phyloP scores from a whole-genome alignment of 139 green algal genomes.

The Marvania coccoides region DNA sequence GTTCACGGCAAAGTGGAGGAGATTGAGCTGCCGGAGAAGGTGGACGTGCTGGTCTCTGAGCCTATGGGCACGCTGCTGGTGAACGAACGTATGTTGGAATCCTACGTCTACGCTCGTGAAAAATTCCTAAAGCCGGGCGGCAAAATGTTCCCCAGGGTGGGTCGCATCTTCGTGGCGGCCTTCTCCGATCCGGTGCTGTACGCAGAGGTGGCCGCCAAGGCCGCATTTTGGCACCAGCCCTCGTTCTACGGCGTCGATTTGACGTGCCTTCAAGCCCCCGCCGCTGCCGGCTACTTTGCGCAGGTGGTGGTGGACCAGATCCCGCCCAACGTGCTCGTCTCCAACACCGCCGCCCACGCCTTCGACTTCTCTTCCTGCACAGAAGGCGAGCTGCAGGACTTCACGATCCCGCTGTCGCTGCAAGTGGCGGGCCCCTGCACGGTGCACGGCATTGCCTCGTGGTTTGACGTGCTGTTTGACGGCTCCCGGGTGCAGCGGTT shows the following conservation, averaged over 20 bases:
- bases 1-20: constrained; percentile 67
- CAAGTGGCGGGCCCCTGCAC: constrained; percentile 22
- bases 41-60: constrained; percentile 53
- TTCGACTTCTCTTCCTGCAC: constrained; percentile 69
- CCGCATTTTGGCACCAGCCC: constrained; percentile 67
- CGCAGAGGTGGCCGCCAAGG: constrained; percentile 63
- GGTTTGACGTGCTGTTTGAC: constrained; percentile 94
- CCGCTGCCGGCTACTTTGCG: constrained; percentile 41
- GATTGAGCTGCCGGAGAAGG: constrained; percentile 52
- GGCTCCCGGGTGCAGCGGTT: constrained; percentile 53
- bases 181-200: constrained; percentile 81
- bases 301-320: constrained; percentile 94
- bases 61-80: constrained; percentile 93
- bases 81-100: constrained; percentile 97
- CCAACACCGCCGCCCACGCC: constrained; percentile 31
- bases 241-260: constrained; percentile 89
- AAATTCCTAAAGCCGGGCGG: constrained; percentile 83
- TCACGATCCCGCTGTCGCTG: constrained; percentile 68
- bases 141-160: constrained; percentile 85
- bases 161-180: constrained; percentile 72
- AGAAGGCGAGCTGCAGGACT: constrained; percentile 70
- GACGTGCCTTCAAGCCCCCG: constrained; percentile 54
- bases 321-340: constrained; percentile 64
- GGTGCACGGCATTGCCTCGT: constrained; percentile 85
- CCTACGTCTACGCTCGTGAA: constrained; percentile 84